Conservation (phyloP, 352 stramenopile genomes). For the Globisporangium radiosum region DNA sequence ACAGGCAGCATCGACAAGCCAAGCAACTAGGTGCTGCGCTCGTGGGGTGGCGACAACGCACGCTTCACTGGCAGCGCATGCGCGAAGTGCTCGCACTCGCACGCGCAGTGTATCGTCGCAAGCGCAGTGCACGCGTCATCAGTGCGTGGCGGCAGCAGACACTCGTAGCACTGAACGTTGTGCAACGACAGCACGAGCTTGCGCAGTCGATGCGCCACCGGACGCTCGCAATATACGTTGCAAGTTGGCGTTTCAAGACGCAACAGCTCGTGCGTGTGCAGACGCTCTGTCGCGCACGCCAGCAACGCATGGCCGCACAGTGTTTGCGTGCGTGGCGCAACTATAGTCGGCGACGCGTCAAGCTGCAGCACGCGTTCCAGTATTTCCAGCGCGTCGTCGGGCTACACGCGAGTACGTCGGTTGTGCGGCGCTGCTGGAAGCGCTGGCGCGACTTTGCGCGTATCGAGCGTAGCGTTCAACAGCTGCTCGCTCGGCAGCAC, state of each 20-base stretch:
- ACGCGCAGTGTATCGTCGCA: constrained; percentile 15
- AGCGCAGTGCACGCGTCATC: constrained; percentile 15
- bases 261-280: constrained; percentile 2
- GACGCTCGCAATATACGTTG: background rate
- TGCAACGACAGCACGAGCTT: background rate
- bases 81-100: constrained; percentile 16
- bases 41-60: constrained; percentile 15
- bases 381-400: constrained; percentile 36
- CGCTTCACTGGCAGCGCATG: constrained; percentile 22
- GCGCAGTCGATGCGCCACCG: background rate
- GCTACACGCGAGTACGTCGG: constrained; percentile 21
- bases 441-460: constrained; percentile 21
- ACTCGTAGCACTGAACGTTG: background rate
- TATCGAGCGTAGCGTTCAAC: background rate
- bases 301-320: background rate
- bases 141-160: constrained; percentile 13
- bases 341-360: constrained; percentile 7
- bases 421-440: constrained; percentile 18
- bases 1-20: constrained; percentile 1
- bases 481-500: constrained; percentile 7
- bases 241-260: background rate
- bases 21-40: constrained; percentile 9
- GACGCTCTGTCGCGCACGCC: background rate
- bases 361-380: constrained; percentile 21
- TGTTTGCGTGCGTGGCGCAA: constrained; percentile 17